These are phyloP conservation scores for Suillus occidentalis DNA, from an alignment of 768 basidiomycete genomes.

Conservation along the genomic window DNA sequence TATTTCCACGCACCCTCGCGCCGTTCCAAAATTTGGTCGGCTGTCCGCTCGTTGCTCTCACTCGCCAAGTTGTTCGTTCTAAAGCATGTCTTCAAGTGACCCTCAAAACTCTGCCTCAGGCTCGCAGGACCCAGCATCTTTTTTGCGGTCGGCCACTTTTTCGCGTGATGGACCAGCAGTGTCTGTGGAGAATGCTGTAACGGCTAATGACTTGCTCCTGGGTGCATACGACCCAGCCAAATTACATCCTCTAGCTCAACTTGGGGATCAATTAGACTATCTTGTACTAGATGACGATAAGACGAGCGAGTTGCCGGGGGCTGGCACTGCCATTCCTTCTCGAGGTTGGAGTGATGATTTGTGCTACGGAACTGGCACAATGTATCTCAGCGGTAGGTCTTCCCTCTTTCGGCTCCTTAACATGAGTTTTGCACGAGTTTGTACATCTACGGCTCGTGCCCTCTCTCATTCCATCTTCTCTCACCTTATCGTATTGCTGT, in stretches of 20 bases:
- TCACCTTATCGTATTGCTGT: conserved; percentile 68
- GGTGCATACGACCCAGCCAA: conserved; percentile 88
- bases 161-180: conserved; percentile 37
- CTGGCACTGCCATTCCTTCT: conserved; percentile 87
- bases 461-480: conserved; percentile 47
- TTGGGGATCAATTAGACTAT: conserved; percentile 95
- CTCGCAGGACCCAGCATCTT: conserved; percentile 46
- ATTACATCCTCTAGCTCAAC: conserved; percentile 90
- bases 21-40: conserved; percentile 28
- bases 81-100: conserved; percentile 31
- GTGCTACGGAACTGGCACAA: conserved; percentile 98
- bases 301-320: conserved; percentile 85
- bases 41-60: conserved; percentile 19
- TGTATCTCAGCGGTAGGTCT: conserved; percentile 92
- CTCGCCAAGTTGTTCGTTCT: conserved; percentile 14
- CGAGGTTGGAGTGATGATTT: conserved; percentile 99
- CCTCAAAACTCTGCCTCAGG: conserved; percentile 31
- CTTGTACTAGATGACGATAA: conserved; percentile 96
- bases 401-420: conserved; percentile 55
- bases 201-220: conserved; percentile 85
- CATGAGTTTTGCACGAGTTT: conserved; percentile 45
- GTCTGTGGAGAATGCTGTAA: conserved; percentile 58
- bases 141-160: conserved; percentile 49
- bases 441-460: conserved; percentile 51
- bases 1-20: conserved; percentile 25